phyloP scores from a whole-genome alignment of 2,329 filamentous ascomycete genomes.

The Paracorniculantispora psalliotae region DNA sequence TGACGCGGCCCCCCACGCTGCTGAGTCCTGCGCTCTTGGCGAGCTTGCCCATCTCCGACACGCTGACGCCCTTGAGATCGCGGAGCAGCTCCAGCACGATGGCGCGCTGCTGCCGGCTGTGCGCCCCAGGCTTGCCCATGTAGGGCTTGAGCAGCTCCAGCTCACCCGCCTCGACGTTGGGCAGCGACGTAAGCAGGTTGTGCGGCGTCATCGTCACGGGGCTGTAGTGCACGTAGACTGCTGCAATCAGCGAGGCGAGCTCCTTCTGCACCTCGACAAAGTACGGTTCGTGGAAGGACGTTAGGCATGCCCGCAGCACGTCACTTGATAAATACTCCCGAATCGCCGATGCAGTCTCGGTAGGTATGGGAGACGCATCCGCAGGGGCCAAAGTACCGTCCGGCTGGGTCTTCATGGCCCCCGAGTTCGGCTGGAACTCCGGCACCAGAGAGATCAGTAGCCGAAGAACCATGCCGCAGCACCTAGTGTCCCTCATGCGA shows the following conservation, averaged over 20 bases:
- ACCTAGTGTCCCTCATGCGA: slow-evolving; percentile 82
- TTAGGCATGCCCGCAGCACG: slow-evolving; percentile 84
- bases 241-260: slow-evolving; percentile 78
- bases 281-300: slow-evolving; percentile 87
- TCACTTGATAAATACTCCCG: slow-evolving; percentile 87
- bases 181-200: slow-evolving; percentile 71
- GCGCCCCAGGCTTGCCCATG: slow-evolving; percentile 52
- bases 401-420: slow-evolving; percentile 20
- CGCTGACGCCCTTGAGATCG: slow-evolving; percentile 81
- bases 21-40: slow-evolving; percentile 43
- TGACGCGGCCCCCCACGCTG: slow-evolving; percentile 30
- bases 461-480: slow-evolving; percentile 77
- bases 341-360: slow-evolving; percentile 59
- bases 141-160: slow-evolving; percentile 61
- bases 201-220: slow-evolving; percentile 64
- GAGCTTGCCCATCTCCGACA: slow-evolving; percentile 89
- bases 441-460: slow-evolving; percentile 83
- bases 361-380: slow-evolving; percentile 42
- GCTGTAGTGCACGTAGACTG: slow-evolving; percentile 74
- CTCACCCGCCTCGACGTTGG: slow-evolving; percentile 64
- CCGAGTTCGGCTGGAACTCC: slow-evolving; percentile 54
- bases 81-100: slow-evolving; percentile 81
- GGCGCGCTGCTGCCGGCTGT: slow-evolving; percentile 72
- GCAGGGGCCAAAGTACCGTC: slow-evolving; percentile 17
- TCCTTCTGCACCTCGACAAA: slow-evolving; percentile 97